Evolutionary conservation across 2,329 filamentous ascomycete species (phyloP).

Genomic region (Microdochium trichocladiopsis): DNA sequence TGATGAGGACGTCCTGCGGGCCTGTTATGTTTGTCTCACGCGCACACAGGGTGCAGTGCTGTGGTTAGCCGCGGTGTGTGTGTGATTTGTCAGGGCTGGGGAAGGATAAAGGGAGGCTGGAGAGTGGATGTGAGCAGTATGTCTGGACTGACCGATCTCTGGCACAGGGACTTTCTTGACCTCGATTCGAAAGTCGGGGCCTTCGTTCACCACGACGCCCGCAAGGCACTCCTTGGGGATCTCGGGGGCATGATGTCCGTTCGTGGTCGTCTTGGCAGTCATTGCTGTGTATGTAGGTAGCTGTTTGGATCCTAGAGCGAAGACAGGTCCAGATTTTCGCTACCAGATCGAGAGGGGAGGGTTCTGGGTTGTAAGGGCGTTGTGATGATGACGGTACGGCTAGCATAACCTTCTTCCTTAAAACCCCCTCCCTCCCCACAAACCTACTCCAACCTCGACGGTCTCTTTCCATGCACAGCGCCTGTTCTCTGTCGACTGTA

Average conservation of each 20-base stretch:
- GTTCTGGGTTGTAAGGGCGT: too few species aligned
- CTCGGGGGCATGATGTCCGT: slow-evolving; percentile 7
- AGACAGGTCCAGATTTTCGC: too few species aligned
- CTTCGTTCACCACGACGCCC: slow-evolving; percentile 41
- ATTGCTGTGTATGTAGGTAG: background rate
- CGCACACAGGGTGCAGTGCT: background rate
- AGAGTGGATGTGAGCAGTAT: background rate
- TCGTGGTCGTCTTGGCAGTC: background rate
- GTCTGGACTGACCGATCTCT: slow-evolving; percentile 33
- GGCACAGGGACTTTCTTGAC: slow-evolving; percentile 40
- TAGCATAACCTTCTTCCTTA: too few species aligned
- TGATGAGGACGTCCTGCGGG: slow-evolving; percentile 10
- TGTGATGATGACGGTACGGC: too few species aligned
- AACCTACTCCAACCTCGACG: too few species aligned
- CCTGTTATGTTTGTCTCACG: slow-evolving; percentile 4
- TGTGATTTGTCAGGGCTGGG: slow-evolving; percentile 25
- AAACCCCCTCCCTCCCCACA: too few species aligned
- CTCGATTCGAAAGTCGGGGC: slow-evolving; percentile 38
- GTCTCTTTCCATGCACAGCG: too few species aligned
- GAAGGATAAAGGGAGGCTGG: background rate
- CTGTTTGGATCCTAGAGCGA: slow-evolving; percentile 10
- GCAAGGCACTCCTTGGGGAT: slow-evolving; percentile 42
- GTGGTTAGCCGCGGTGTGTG: background rate
- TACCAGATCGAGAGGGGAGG: too few species aligned
- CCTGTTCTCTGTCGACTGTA: too few species aligned